Evolutionary conservation across 2,329 filamentous ascomycete species (phyloP).

Genomic region (Trichophyton simii): DNA sequence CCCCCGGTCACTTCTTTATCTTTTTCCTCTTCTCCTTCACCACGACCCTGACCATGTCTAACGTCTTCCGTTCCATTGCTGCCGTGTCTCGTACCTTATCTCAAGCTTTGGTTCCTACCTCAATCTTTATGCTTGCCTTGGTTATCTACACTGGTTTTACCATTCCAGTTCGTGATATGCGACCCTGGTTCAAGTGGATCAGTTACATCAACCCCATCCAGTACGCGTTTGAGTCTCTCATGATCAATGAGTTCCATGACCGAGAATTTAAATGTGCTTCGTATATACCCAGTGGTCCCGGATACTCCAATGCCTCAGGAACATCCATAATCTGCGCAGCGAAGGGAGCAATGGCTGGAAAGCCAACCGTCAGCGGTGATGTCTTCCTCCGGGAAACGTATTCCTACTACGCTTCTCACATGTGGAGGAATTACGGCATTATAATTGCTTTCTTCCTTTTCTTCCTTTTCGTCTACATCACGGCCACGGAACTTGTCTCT

Average conservation of each 20-base stretch:
- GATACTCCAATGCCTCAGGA: conserved; percentile 25
- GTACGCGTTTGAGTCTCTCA: conserved; percentile 68
- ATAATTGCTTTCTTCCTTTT: conserved; percentile 49
- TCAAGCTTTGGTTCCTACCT: conserved; percentile 45
- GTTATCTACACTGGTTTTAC: conserved; percentile 41
- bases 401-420: conserved; percentile 45
- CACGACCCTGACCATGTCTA: conserved; percentile 66
- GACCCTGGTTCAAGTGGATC: conserved; percentile 74
- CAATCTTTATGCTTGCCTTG: conserved; percentile 35
- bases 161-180: conserved; percentile 48
- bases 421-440: conserved; percentile 61
- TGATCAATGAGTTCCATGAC: conserved; percentile 69
- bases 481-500: conserved; percentile 47
- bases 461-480: conserved; percentile 12
- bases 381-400: conserved; percentile 44
- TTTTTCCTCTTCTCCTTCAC: conserved; percentile 66
- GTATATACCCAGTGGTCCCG: conserved; percentile 32
- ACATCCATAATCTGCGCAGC: conserved; percentile 40
- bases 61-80: conserved; percentile 71
- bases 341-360: conserved; percentile 47
- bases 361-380: conserved; percentile 45
- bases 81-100: conserved; percentile 68
- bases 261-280: conserved; percentile 46
- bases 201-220: conserved; percentile 68
- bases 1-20: conserved; percentile 69